These are phyloP conservation scores for Nitzschia inconspicua DNA, from an alignment of 108 stramenopile genomes.

Conservation along the genomic window DNA sequence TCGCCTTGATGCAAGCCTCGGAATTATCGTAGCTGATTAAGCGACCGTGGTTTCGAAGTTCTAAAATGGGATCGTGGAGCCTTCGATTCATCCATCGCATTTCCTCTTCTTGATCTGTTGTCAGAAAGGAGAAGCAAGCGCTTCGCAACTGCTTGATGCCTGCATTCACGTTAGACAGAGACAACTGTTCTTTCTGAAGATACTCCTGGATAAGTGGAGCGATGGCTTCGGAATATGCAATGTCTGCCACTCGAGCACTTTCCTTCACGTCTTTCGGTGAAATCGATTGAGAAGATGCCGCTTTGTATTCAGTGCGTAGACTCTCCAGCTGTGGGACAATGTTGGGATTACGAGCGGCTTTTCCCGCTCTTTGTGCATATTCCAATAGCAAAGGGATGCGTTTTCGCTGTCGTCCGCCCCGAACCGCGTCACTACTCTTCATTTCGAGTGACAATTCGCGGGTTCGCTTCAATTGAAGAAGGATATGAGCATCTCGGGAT, in stretches of 20 bases:
- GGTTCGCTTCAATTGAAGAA: conserved; percentile 79
- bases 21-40: too few species aligned
- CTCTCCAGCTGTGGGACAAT: conserved; percentile 44
- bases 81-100: conserved; percentile 27
- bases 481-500: conserved; percentile 75
- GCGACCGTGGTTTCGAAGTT: too few species aligned
- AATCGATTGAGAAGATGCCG: conserved; percentile 30
- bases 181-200: conserved; percentile 26
- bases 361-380: conserved; percentile 63
- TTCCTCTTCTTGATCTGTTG: conserved; percentile 10
- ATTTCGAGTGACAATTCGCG: conserved; percentile 28
- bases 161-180: neutral
- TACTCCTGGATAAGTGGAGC: conserved; percentile 37
- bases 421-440: neutral
- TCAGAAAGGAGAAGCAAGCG: conserved; percentile 29
- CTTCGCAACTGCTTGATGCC: neutral
- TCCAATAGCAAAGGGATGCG: conserved; percentile 36
- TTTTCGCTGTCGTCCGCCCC: conserved; percentile 26
- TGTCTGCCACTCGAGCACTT: conserved; percentile 26
- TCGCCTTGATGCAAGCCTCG: too few species aligned
- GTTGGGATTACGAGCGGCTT: conserved; percentile 58
- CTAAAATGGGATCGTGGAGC: conserved; percentile 52
- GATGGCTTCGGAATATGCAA: conserved; percentile 40
- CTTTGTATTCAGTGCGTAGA: conserved; percentile 51
- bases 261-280: conserved; percentile 26